These are phyloP conservation scores for Aspergillus campestris DNA, from an alignment of 495 filamentous ascomycete species.

Conservation along the genomic window DNA sequence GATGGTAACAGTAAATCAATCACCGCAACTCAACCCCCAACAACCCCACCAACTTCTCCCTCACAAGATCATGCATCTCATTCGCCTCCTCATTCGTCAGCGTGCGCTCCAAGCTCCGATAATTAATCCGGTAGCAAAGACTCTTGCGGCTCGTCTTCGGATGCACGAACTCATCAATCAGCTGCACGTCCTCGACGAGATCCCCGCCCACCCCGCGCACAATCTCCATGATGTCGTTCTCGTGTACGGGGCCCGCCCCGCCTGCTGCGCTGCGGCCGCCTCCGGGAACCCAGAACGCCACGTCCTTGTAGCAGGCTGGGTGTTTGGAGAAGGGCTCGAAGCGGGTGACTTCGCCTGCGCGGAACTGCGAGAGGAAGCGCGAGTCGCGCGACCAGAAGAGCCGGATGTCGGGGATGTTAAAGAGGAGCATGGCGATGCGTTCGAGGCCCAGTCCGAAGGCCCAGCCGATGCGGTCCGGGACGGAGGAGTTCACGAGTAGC, in stretches of 20 bases:
- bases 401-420: constrained; percentile 92
- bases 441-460: constrained; percentile 93
- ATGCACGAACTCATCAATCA: constrained; percentile 81
- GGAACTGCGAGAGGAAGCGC: constrained; percentile 79
- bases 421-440: constrained; percentile 91
- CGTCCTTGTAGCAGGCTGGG: constrained; percentile 80
- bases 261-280: constrained; percentile 44
- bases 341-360: constrained; percentile 52
- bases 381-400: constrained; percentile 87
- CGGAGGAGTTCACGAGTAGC: constrained; percentile 65
- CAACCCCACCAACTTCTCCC: constrained; percentile 49
- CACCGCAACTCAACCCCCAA: constrained; percentile 78
- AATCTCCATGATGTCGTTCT: constrained; percentile 96
- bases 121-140: constrained; percentile 87
- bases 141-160: constrained; percentile 78
- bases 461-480: constrained; percentile 76
- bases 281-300: constrained; percentile 78
- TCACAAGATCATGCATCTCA: constrained; percentile 60
- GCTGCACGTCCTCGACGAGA: constrained; percentile 73
- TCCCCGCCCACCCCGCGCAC: constrained; percentile 73
- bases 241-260: constrained; percentile 57
- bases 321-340: constrained; percentile 86
- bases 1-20: background rate
- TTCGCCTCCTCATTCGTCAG: constrained; percentile 75
- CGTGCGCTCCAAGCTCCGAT: constrained; percentile 81